These are phyloP conservation scores for Santalum album DNA, from an alignment of 164 flowering plant species.

Conservation along the genomic window DNA sequence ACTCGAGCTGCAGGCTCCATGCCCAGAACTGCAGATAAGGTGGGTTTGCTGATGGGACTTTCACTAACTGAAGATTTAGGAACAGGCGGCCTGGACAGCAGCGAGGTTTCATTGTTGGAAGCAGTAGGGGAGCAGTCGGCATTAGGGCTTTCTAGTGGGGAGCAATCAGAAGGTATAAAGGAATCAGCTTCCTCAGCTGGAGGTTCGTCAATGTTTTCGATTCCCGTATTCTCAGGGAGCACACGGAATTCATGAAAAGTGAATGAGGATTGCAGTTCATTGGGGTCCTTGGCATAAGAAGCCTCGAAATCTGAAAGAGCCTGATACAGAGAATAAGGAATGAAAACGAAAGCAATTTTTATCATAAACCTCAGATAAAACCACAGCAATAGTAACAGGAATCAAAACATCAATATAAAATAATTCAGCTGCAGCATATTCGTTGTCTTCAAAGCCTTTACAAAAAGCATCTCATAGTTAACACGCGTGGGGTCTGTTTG, in stretches of 20 bases:
- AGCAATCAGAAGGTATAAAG: background rate
- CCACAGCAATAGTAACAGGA: too few species aligned
- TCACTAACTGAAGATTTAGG: background rate
- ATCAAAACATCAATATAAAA: too few species aligned
- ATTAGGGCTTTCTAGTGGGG: background rate
- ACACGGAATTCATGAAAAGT: slow-evolving; percentile 5
- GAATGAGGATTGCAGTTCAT: background rate
- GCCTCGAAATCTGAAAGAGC: slow-evolving; percentile 23
- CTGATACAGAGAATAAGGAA: slow-evolving; percentile 17
- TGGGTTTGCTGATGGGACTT: slow-evolving; percentile 22
- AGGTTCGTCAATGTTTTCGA: slow-evolving; percentile 5
- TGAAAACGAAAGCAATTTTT: background rate
- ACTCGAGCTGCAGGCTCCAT: slow-evolving; percentile 66
- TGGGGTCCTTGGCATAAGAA: slow-evolving; percentile 5
- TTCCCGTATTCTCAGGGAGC: slow-evolving; percentile 10
- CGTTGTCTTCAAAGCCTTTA: too few species aligned
- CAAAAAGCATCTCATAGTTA: too few species aligned
- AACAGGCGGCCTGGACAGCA: background rate
- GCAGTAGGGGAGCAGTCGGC: background rate
- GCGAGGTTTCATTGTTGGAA: background rate
- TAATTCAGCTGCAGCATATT: too few species aligned
- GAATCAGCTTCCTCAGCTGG: background rate
- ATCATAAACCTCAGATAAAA: background rate
- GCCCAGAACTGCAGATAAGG: slow-evolving; percentile 36
- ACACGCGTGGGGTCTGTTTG: too few species aligned